These are phyloP conservation scores for Lagenaria siceraria DNA, from an alignment of 306 rosid species.

Conservation along the genomic window DNA sequence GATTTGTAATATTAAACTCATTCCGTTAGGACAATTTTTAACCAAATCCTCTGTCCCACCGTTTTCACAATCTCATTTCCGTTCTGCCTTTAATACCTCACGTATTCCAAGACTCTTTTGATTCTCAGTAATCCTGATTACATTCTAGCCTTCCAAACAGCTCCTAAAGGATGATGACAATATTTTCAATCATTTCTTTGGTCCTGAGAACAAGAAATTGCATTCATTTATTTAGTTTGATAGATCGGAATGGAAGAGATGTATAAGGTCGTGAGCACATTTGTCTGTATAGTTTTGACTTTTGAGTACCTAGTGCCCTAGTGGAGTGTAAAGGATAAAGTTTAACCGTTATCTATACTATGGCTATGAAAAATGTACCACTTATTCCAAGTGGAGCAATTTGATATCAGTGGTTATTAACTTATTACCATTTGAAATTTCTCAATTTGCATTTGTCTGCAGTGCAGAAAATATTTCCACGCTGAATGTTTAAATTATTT, in stretches of 20 bases:
- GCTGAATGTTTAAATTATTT: constrained; percentile 1
- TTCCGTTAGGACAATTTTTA: no score
- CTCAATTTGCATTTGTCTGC: not conserved
- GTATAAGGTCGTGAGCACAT: not conserved
- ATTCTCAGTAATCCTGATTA: no score
- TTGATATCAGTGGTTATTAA: not conserved
- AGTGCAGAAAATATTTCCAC: not conserved
- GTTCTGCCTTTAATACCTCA: no score
- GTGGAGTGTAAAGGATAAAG: not conserved
- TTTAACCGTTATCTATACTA: not conserved
- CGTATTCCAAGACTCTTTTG: no score
- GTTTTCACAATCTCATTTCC: no score
- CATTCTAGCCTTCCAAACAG: no score
- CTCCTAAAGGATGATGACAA: not conserved
- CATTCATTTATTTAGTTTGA: not conserved
- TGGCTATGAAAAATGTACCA: not conserved
- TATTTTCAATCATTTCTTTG: not conserved
- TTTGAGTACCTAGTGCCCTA: not conserved
- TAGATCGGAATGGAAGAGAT: not conserved
- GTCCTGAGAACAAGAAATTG: not conserved
- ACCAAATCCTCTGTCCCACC: no score
- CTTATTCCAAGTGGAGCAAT: not conserved
- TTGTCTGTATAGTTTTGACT: not conserved
- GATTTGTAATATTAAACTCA: no score
- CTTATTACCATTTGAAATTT: not conserved